Percentiles rank a stretch among this genome's conserved stretches.
phyloP scores from a whole-genome alignment of 2,329 filamentous ascomycete species.

The Cadophora malorum region DNA sequence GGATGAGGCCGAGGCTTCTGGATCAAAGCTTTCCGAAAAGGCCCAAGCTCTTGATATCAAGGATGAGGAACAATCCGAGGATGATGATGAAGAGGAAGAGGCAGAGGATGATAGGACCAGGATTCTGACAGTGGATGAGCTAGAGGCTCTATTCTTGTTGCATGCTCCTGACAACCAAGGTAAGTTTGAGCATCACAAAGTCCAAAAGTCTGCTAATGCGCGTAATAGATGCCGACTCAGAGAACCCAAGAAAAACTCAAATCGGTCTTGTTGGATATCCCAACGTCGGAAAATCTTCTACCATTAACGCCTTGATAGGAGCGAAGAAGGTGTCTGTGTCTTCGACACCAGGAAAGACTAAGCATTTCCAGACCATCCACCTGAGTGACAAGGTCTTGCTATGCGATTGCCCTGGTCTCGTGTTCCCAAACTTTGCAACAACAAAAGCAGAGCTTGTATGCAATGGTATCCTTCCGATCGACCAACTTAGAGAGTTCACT shows the following conservation, averaged over 20 bases:
- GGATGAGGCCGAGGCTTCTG: constrained; percentile 27
- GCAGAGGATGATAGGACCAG: constrained; percentile 60
- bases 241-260: constrained; percentile 70
- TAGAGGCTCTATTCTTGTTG: constrained; percentile 85
- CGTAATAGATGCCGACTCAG: constrained; percentile 51
- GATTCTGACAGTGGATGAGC: constrained; percentile 90
- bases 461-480: constrained; percentile 93
- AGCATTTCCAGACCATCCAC: constrained; percentile 98
- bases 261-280: constrained; percentile 97
- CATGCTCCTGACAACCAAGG: constrained; percentile 69
- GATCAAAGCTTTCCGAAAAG: constrained; percentile 43
- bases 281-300: constrained; percentile 98
- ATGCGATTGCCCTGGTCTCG: constrained; percentile 97
- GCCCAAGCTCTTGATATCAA: constrained; percentile 50
- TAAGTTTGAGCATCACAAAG: constrained; percentile 45
- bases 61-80: constrained; percentile 46
- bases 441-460: constrained; percentile 97
- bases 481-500: constrained; percentile 91
- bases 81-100: constrained; percentile 33
- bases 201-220: constrained; percentile 37
- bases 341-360: constrained; percentile 96
- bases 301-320: constrained; percentile 98
- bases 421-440: constrained; percentile 96
- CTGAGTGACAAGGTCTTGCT: constrained; percentile 87
- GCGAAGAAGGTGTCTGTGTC: constrained; percentile 99